Evolutionary conservation across 306 rosid genomes (phyloP).

Genomic region (Medicago lupulina): DNA sequence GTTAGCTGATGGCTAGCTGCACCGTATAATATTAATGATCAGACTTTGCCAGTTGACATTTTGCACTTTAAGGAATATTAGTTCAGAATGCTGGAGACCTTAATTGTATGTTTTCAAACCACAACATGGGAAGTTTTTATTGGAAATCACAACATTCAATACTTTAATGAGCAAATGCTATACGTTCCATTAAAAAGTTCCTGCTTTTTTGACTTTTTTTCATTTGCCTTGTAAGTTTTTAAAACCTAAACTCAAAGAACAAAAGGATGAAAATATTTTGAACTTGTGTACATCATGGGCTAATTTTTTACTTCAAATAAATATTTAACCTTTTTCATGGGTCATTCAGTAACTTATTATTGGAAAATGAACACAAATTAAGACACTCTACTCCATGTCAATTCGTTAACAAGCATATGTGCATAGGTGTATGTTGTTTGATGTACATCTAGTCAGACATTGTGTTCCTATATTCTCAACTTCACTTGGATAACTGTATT

Average conservation of each 20-base stretch:
- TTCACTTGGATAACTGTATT: constrained; percentile 28
- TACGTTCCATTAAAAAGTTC: not conserved
- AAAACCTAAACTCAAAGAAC: not conserved
- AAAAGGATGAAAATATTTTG: not conserved
- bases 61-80: constrained; percentile 8
- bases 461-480: constrained; percentile 9
- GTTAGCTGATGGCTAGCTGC: not conserved
- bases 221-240: not conserved
- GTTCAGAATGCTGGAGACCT: not conserved
- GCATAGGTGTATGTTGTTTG: not conserved
- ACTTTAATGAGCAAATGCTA: not conserved
- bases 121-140: not conserved
- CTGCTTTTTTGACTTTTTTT: not conserved
- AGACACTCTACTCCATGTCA: not conserved
- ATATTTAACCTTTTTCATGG: not conserved
- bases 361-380: not conserved
- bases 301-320: constrained; percentile 14
- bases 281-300: not conserved
- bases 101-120: not conserved
- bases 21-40: not conserved
- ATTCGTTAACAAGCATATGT: not conserved
- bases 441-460: constrained; percentile 11
- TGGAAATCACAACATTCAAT: not conserved
- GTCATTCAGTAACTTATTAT: not conserved
- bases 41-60: constrained; percentile 13